A percentile compares a stretch with the other conserved stretches of the same genome.
Conservation (phyloP, 225 moss, liverwort and hornwort species). For the Rhytidiadelphus loreus region DNA sequence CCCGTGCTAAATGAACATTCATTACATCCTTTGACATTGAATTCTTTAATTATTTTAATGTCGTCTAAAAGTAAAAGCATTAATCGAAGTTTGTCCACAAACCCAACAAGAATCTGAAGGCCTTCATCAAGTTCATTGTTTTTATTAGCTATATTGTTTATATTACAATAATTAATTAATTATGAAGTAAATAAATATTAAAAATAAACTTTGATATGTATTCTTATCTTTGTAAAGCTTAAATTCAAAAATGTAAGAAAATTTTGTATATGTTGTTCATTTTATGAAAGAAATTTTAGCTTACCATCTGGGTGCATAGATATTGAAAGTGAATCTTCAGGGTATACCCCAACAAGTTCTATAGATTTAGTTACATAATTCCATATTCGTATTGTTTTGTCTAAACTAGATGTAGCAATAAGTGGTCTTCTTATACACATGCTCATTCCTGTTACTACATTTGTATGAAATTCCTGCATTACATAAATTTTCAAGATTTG, state of each 20-base stretch:
- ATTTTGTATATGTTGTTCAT: background rate
- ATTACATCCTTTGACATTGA: conserved; percentile 72
- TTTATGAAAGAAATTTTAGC: background rate
- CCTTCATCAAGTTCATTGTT: conserved; percentile 26
- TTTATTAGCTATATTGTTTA: background rate
- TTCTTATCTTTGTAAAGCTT: background rate
- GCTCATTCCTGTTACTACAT: conserved; percentile 70
- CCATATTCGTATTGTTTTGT: conserved; percentile 73
- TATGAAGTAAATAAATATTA: no score
- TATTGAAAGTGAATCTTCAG: conserved; percentile 79
- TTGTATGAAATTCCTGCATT: conserved; percentile 73
- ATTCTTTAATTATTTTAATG: conserved; percentile 64
- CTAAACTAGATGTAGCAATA: conserved; percentile 69
- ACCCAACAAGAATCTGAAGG: conserved; percentile 69
- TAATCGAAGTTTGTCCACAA: conserved; percentile 74
- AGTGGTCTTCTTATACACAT: conserved; percentile 68
- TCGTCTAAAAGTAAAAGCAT: conserved; percentile 80
- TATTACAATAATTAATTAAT: background rate
- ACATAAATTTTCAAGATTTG: background rate
- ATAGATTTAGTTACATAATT: conserved; percentile 60
- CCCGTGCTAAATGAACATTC: conserved; percentile 69
- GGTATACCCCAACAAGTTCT: conserved; percentile 52
- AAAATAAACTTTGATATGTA: no score
- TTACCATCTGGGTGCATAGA: conserved; percentile 80
- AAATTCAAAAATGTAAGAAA: background rate